Evolutionary conservation across 1,284 basidiomycete genomes (phyloP).

Genomic region (Ustilago sp.): DNA sequence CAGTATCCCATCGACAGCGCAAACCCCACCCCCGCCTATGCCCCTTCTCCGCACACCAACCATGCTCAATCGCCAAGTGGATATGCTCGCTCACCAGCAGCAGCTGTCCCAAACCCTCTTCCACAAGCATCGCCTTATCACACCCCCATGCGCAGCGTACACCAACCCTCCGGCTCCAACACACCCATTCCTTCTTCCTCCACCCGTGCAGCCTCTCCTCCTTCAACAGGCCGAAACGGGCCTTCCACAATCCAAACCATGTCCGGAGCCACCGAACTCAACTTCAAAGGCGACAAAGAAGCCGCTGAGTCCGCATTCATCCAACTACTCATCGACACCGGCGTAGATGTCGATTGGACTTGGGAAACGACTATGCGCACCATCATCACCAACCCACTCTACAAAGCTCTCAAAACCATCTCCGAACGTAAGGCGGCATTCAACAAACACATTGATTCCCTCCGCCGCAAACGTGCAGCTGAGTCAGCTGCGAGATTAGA

Average conservation of each 20-base stretch:
- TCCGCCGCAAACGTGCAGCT: conserved; percentile 52
- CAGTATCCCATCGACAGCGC: conserved; percentile 38
- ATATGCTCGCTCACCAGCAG: conserved; percentile 10
- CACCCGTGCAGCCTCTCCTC: background rate
- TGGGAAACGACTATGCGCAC: conserved; percentile 99
- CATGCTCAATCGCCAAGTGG: conserved; percentile 17
- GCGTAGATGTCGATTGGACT: conserved; percentile 90
- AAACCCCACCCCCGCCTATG: background rate
- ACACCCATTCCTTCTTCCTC: conserved; percentile 23
- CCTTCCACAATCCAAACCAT: conserved; percentile 19
- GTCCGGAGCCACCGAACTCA: conserved; percentile 34
- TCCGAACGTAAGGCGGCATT: conserved; percentile 92
- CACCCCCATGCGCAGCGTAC: conserved; percentile 14
- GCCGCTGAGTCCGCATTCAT: conserved; percentile 95
- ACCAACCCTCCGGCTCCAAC: conserved; percentile 26
- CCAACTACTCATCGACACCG: conserved; percentile 85
- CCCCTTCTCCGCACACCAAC: conserved; percentile 9
- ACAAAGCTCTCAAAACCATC: conserved; percentile 91
- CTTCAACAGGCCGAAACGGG: background rate
- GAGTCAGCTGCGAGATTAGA: conserved; percentile 41
- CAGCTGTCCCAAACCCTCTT: conserved; percentile 16
- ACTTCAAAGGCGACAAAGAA: conserved; percentile 79
- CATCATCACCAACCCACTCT: conserved; percentile 96
- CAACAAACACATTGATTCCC: conserved; percentile 68
- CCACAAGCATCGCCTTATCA: conserved; percentile 17